Evolutionary conservation across 768 basidiomycete genomes (phyloP), one percentile per base, ranked within the genome.

Genomic region (Suillus subalutaceus): DNA sequence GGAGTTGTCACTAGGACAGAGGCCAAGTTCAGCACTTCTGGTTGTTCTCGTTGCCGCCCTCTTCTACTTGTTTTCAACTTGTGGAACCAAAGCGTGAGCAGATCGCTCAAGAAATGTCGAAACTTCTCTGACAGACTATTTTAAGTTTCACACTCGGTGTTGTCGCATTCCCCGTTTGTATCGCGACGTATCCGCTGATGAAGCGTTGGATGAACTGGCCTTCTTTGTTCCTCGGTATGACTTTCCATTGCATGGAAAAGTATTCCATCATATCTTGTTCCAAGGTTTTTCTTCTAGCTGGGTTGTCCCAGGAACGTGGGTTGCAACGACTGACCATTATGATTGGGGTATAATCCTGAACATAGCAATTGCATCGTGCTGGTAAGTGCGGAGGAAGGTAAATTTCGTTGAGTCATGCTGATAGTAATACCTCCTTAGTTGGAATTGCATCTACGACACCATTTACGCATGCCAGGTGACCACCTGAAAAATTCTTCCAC

Each of bases 221-320:
- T 2, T 55, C 30, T 32, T 32, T 55, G 4, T 53, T 30, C 52
- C 52, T 53, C 16, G 52, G 52, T 32, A 32, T 18, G 52, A 18
- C 30, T 30, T 18, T 53, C 2, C 2, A 7, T 32, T 18, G 26
- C 30, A 18, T 15, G 16, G 52, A 32, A 32, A 18, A 32, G 30
- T 32, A 16, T 18, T 8, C 8, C 26, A 5, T 9, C 15, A 30
- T 6, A 53, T 53, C 15, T 18, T 18, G 48, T 32, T 32, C 15
- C 8, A 53, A 53, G 52, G 52, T 8, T 53, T 53, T 53, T 3
- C 52, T 53, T 4, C 30, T 53, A 30, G 52, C 52, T 53, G 52
- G 52, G 52, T 30, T 7, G 30, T 53, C 52, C 52, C 52, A 53
- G 52, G 52, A 26, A 53, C 52, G 30, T 53, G 52, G 52, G 30